A percentile compares a stretch with the other conserved stretches of the same genome.
phyloP scores from a whole-genome alignment of 2,329 filamentous ascomycete genomes.

The Fusarium torulosum region DNA sequence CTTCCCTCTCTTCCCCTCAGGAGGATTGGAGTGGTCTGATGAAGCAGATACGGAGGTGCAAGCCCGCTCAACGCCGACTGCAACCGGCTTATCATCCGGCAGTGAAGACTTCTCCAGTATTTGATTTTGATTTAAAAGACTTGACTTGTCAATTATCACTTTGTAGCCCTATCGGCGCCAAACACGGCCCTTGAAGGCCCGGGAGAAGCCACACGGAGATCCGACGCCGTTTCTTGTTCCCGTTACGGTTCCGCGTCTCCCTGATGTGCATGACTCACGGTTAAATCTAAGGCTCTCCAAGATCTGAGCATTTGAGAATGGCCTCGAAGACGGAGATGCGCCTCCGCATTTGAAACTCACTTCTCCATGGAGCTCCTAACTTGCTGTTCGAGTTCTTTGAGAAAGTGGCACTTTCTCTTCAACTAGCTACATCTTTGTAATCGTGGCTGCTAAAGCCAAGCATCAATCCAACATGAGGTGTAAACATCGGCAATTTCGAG shows the following conservation, averaged over 20 bases:
- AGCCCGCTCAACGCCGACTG: slow-evolving; percentile 24
- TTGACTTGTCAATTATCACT: too few relatives aligned
- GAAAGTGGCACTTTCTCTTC: slow-evolving; percentile 13
- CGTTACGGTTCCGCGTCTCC: background rate
- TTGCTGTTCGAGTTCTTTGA: slow-evolving; percentile 14
- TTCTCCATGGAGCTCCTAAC: slow-evolving; percentile 9
- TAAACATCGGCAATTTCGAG: background rate
- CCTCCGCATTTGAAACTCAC: slow-evolving; percentile 20
- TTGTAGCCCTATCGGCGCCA: too few relatives aligned
- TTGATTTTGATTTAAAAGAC: too few relatives aligned
- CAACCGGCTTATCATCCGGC: background rate
- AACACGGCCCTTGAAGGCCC: too few relatives aligned
- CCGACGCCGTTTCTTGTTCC: slow-evolving; percentile 4
- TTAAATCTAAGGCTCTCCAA: too few relatives aligned
- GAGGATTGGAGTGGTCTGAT: slow-evolving; percentile 28
- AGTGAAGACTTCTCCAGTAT: background rate
- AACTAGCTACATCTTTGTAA: too few relatives aligned
- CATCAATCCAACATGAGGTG: background rate
- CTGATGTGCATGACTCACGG: too few relatives aligned
- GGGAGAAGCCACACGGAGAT: slow-evolving; percentile 5
- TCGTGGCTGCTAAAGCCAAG: background rate
- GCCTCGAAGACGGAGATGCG: slow-evolving; percentile 13
- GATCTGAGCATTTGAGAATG: background rate
- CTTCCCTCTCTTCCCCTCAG: background rate
- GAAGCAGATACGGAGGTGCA: slow-evolving; percentile 25